Conservation (phyloP, 345 rosid genomes). For the Leavenworthia alabamica region DNA sequence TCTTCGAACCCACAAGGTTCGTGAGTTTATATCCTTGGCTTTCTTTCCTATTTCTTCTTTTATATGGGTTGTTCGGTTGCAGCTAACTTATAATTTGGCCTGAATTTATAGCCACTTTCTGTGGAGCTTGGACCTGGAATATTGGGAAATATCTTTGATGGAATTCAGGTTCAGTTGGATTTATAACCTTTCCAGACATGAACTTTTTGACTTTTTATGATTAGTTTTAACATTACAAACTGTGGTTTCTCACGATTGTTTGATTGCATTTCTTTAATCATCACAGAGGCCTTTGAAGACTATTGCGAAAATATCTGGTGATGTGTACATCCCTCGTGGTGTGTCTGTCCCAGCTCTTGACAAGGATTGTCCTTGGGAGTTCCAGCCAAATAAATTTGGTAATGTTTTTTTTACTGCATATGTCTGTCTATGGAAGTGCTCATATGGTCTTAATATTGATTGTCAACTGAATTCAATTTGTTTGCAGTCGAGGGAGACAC, state of each 20-base stretch:
- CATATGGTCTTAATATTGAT: constrained; percentile 5
- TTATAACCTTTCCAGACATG: constrained; percentile 6
- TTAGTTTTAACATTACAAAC: background rate
- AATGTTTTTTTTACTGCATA: constrained; percentile 16
- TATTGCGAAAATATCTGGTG: constrained; percentile 86
- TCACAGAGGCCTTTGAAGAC: constrained; percentile 96
- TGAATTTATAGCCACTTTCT: constrained; percentile 76
- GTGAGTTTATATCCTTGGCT: background rate
- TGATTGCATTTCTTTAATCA: constrained; percentile 1
- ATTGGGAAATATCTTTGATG: constrained; percentile 94
- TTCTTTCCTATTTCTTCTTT: background rate
- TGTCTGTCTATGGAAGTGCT: background rate
- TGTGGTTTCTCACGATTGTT: constrained; percentile 5
- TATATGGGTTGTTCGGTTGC: background rate
- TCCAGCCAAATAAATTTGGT: constrained; percentile 89
- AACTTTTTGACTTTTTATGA: background rate
- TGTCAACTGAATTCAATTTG: constrained; percentile 15
- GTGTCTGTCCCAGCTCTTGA: constrained; percentile 97
- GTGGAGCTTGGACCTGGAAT: constrained; percentile 99
- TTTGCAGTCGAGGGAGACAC: constrained; percentile 88
- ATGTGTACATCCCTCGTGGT: constrained; percentile 99
- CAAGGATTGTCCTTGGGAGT: constrained; percentile 90
- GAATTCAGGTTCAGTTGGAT: constrained; percentile 74
- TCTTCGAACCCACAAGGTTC: constrained; percentile 83
- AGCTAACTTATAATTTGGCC: constrained; percentile 12